phyloP scores from a whole-genome alignment of 2,329 filamentous ascomycete genomes.

The Fusarium sp. region DNA sequence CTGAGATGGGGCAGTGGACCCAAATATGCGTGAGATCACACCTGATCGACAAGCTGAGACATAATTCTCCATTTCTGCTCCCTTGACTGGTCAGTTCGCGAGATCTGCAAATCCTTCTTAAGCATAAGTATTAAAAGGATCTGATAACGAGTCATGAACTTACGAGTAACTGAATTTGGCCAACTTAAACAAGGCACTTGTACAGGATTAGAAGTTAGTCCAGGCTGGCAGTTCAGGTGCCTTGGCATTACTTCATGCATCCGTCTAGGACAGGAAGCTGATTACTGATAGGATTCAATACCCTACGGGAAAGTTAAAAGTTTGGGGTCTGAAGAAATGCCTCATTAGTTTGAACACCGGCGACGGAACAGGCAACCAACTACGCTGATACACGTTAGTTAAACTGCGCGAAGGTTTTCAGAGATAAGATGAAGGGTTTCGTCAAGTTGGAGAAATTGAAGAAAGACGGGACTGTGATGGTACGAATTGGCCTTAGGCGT shows the following conservation, averaged over 20 bases:
- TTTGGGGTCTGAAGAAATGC: too few relatives aligned
- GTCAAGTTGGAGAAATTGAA: too few relatives aligned
- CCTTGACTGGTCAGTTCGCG: neutral
- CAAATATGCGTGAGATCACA: neutral
- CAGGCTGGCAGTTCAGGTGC: neutral
- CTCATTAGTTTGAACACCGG: too few relatives aligned
- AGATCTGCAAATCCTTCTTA: neutral
- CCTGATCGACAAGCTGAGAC: neutral
- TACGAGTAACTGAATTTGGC: neutral
- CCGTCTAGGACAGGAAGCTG: neutral
- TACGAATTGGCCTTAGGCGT: too few relatives aligned
- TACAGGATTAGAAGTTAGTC: fast-evolving
- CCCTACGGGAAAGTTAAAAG: neutral
- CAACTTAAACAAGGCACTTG: neutral
- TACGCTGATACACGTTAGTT: too few relatives aligned
- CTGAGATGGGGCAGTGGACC: neutral
- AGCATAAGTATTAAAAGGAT: neutral
- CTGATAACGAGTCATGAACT: neutral
- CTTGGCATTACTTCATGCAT: neutral
- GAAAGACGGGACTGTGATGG: too few relatives aligned
- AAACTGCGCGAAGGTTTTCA: too few relatives aligned
- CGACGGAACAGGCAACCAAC: too few relatives aligned
- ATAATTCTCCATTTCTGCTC: neutral
- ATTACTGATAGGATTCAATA: neutral
- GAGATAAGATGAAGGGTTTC: too few relatives aligned